Base-by-base conservation (phyloP, 2,329 filamentous ascomycete species). In the Fusarium pseudoanthophilum region DNA sequence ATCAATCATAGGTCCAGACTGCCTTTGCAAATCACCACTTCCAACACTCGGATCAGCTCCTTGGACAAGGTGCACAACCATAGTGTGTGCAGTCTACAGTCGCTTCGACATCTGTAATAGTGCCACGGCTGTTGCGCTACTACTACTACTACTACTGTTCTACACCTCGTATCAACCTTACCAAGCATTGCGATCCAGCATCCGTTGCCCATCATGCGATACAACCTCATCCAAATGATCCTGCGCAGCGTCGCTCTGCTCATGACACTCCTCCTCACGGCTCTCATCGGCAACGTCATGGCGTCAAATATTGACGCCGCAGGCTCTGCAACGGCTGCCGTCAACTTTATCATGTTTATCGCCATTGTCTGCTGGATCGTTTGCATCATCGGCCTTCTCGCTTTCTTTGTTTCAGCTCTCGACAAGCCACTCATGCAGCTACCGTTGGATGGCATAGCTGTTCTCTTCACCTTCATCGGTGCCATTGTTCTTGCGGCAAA, bases 291-390 rank as follows among this genome's bases (percentile, higher is more conserved):
- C 77, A 90, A 90, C 73, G 85, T 89, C 77, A 88, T 90, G 67
- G 86, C 86, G 57, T 81, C 67, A 77, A 88, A 88, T 78, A 77
- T 82, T 58, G 79, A 84, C 75, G 85, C 84, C 59, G 79, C 83
- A 26, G 77, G 77, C 28, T 81, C 83, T 18, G 84, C 84, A 67
- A 80, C 77, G 68, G 82, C 85, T n/a, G 84, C 87, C 72, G 79
- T 90, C 80, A 90, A 90, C 83, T 90, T 89, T 79, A 85, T 89
- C 81, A 92, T 95, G 85, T 95, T 95, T 81, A 89, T 92, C 73
- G 85, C 89, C 40, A 87, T 88, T 2, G 85, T 93, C 71, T 87
- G 87, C 46, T 92, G 92, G 90, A 78, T 94, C 37, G 87, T 88
- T 49, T 82, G 90, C 43, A 80, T 95, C 57, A 91, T 89, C 80